These are phyloP conservation scores for Geotrichum fermentans DNA, from an alignment of 1,139 yeast genomes.

Conservation along the genomic window DNA sequence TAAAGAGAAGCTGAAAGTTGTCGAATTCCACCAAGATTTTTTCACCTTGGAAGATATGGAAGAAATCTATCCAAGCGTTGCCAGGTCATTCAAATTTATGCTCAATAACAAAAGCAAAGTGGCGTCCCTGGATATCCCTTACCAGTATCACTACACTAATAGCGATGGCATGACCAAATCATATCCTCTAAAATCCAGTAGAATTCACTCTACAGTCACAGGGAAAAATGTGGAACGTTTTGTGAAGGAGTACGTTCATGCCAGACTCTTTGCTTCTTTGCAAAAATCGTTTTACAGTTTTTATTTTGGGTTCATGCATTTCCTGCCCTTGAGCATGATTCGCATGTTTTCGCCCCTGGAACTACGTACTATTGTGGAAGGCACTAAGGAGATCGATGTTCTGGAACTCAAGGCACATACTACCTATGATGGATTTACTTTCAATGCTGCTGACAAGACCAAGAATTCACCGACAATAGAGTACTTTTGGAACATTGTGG, in stretches of 20 bases:
- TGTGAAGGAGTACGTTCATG: conserved; percentile 22
- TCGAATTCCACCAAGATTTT: neutral
- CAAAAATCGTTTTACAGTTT: conserved; percentile 20
- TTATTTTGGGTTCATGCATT: conserved; percentile 23
- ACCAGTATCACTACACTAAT: neutral
- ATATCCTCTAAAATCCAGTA: neutral
- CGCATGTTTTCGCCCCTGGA: conserved; percentile 19
- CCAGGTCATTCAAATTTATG: conserved; percentile 7
- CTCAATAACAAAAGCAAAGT: conserved; percentile 14
- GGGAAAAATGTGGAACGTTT: conserved; percentile 22
- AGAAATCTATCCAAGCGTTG: conserved; percentile 11
- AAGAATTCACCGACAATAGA: conserved; percentile 23
- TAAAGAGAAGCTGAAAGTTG: neutral
- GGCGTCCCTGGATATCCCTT: conserved; percentile 18
- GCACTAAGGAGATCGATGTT: conserved; percentile 22
- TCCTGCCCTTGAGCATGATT: conserved; percentile 21
- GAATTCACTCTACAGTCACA: conserved; percentile 19
- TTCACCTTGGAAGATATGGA: conserved; percentile 18
- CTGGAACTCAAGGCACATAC: conserved; percentile 20
- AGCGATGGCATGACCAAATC: neutral
- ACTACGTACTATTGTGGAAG: conserved; percentile 28
- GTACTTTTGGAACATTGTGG: conserved; percentile 26
- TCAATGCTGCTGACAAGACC: neutral
- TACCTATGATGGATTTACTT: conserved; percentile 24
- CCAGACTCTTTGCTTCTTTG: conserved; percentile 20